Base-by-base conservation (phyloP, 2,329 filamentous ascomycete genomes). In the Cercospora zeae-maydis region DNA sequence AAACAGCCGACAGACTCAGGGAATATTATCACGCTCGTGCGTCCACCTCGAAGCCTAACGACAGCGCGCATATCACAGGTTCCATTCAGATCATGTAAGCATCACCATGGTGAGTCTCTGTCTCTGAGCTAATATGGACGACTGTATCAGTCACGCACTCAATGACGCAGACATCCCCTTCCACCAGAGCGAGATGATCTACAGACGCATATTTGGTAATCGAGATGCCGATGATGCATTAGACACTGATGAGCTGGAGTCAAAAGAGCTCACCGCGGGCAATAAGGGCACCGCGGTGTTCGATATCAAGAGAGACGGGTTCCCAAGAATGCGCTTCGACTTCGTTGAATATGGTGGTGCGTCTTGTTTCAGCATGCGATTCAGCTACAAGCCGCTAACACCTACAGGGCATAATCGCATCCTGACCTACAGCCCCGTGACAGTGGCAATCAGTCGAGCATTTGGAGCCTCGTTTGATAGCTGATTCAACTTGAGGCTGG, bases 121-220 rank as follows among this genome's bases (percentile, higher is more conserved):
- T 52, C n/a, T 8, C 31, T 21, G 14, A 16, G 13, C 56, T 59
- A 27, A 59, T 47, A 24, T 2, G n/a, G 11, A 24, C n/a, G 9
- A 14, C 31, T 9, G n/a, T 19, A 5, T 4, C 21, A 59, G 57
- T 2, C 93, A 97, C 71, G 90, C 92, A 14, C 83, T 84, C 59
- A 86, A 96, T 71, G 93, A 98, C 74, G 79, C 80, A 63, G 91
- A 96, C 69, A 96, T 98, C 63, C 87, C 90, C 0, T 93, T 86
- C 78, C 82, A 79, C 1, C 87, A 92, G 71, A 86, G 87, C 47
- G 83, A 88, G 69, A 81, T 80, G 67, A 76, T 91, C 1, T 91
- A 90, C 72, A 78, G 78, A 31, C 81, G 83, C 0, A 84, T 87
- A 0, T 84, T 84, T 1, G 82, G 81, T 58, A 83, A 84, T 81